Evolutionary conservation across 768 basidiomycete genomes (phyloP), one percentile per base, ranked within the genome.

Genomic region (Pilatotrama ljubarskyi): DNA sequence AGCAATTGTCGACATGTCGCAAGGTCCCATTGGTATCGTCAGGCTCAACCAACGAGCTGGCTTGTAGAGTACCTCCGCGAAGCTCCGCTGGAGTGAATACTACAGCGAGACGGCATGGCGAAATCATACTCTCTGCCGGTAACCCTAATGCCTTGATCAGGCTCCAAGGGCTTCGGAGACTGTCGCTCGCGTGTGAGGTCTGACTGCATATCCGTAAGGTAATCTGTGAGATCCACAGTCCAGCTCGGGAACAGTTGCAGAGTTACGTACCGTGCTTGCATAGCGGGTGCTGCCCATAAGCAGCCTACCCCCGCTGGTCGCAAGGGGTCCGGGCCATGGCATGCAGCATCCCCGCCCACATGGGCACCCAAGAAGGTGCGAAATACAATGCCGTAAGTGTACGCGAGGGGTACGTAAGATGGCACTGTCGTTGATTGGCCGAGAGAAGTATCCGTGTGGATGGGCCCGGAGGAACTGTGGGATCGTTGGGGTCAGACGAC

Each of bases 281-380:
- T 44, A 20, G 42, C 41, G 43, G 25, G 15, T n/a, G 11, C 29
- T 15, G 32, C 13, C 29, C 20, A 3, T 17, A 20, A 18, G 20
- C 24, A 14, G 26, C 29, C 43, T n/a, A 14, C 36, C 29, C 10
- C 2, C 18, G 10, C 10, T 47, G 25, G 44, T 46, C 54, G n/a
- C 44, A 36, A 55, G 44, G 54, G 42, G 35, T 32, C 15, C 44
- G 26, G 36, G 42, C 44, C 13, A 42, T 13, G n/a, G 44, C 22
- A 35, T 32, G 49, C 22, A 18, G 37, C 46, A 25, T 6, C 8
- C 13, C 18, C 25, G 22, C 24, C 36, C 55, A 56, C 54, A 56
- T 56, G 55, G 36, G n/a, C 54, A 55, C 13, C 17, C 26, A 32
- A 11, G 55, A 55, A 55, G 55, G 22, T 26, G n/a, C 15, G 44